Conservation (phyloP, 139 green algal species). For the Pleodorina starrii region DNA sequence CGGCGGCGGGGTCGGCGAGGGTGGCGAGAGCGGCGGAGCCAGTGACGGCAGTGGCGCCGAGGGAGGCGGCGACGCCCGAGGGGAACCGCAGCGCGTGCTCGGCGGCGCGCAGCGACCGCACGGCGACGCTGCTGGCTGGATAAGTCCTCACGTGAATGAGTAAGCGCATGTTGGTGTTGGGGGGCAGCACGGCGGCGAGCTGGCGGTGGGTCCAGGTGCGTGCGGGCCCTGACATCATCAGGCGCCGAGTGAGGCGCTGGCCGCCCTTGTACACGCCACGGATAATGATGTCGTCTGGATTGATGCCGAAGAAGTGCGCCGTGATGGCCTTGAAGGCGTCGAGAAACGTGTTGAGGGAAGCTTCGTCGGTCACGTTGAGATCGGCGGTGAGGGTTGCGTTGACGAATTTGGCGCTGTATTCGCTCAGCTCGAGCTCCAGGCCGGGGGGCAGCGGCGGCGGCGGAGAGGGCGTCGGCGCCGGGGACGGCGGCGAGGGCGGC, state of each 20-base stretch:
- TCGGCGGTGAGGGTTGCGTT: conserved; percentile 10
- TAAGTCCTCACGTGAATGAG: background rate
- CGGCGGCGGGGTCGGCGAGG: too few species aligned
- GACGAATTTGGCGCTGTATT: conserved; percentile 23
- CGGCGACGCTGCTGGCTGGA: background rate
- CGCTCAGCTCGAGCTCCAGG: background rate
- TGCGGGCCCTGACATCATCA: background rate
- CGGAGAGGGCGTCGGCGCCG: background rate
- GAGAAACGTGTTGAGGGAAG: background rate
- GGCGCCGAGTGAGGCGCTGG: background rate
- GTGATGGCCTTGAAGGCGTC: background rate
- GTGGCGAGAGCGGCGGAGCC: background rate
- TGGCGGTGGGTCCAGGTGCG: background rate
- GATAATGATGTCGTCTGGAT: background rate
- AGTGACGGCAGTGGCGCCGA: background rate
- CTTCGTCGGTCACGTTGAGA: background rate
- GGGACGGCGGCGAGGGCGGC: background rate
- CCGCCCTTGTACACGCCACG: conserved; percentile 20
- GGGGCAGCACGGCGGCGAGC: background rate
- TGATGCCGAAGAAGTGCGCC: background rate
- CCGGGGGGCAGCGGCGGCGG: conserved; percentile 2
- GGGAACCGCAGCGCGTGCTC: background rate
- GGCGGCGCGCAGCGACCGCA: background rate
- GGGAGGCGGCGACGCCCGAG: background rate
- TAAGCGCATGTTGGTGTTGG: background rate